Evolutionary conservation across 2,329 filamentous ascomycete genomes (phyloP).

Genomic region (Myriosclerotinia curreyana): DNA sequence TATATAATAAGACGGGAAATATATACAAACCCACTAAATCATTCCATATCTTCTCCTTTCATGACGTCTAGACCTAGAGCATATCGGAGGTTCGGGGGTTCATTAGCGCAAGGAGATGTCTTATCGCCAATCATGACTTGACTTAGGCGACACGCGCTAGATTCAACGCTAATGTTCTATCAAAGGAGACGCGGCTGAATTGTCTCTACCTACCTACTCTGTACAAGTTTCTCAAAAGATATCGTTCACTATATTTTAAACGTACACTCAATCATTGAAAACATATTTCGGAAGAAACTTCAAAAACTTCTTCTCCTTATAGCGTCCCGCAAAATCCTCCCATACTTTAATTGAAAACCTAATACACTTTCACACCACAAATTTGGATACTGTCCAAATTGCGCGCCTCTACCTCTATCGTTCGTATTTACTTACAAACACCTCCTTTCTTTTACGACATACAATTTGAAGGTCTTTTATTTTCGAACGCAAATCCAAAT

Average conservation of each 20-base stretch:
- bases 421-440: neutral
- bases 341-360: constrained; percentile 2
- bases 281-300: neutral
- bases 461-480: neutral
- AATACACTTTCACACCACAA: neutral
- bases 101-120: neutral
- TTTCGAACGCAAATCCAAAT: neutral
- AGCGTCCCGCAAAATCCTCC: neutral
- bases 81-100: constrained; percentile 5
- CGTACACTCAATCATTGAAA: neutral
- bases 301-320: neutral
- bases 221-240: neutral
- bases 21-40: neutral
- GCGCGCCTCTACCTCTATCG: neutral
- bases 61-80: constrained; percentile 11
- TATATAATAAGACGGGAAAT: neutral
- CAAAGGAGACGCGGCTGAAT: constrained; percentile 18
- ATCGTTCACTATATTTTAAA: neutral
- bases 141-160: neutral
- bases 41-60: neutral
- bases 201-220: neutral
- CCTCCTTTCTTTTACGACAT: neutral
- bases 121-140: constrained; percentile 4
- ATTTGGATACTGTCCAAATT: constrained; percentile 9
- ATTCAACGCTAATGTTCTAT: constrained; percentile 12